phyloP scores from a whole-genome alignment of 176 grass and related monocot species.

The Ensete ventricosum region DNA sequence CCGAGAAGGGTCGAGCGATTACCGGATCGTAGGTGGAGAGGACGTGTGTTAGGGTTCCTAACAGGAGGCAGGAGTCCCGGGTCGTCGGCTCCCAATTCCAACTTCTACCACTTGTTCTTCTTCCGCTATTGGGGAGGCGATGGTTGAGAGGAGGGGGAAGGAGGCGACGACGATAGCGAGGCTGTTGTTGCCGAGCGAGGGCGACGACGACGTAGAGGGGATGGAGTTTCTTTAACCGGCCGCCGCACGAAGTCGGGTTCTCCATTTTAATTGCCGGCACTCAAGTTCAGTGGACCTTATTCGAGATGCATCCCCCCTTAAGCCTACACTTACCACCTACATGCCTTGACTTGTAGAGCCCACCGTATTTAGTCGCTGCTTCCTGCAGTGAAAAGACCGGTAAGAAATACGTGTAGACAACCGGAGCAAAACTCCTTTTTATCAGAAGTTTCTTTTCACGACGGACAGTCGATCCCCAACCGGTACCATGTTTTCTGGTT shows the following conservation, averaged over 20 bases:
- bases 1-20: neutral
- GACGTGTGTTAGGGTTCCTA: neutral
- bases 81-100: neutral
- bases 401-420: too few relatives aligned
- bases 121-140: neutral
- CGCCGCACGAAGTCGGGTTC: neutral
- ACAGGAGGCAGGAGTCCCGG: neutral
- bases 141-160: neutral
- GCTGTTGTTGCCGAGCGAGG: neutral
- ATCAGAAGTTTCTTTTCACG: too few relatives aligned
- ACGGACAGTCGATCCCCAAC: too few relatives aligned
- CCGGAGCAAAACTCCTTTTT: too few relatives aligned
- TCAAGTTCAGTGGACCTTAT: neutral
- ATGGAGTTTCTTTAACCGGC: neutral
- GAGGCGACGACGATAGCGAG: neutral
- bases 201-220: neutral
- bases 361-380: too few relatives aligned
- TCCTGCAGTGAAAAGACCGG: too few relatives aligned
- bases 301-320: neutral
- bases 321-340: rapidly evolving
- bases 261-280: neutral
- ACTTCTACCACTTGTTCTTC: neutral
- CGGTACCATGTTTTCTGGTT: too few relatives aligned
- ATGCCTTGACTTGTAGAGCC: neutral
- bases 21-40: neutral